Evolutionary conservation across 768 basidiomycete species (phyloP), one percentile per base, ranked within the genome.

Genomic region (Tulasnella sp.): DNA sequence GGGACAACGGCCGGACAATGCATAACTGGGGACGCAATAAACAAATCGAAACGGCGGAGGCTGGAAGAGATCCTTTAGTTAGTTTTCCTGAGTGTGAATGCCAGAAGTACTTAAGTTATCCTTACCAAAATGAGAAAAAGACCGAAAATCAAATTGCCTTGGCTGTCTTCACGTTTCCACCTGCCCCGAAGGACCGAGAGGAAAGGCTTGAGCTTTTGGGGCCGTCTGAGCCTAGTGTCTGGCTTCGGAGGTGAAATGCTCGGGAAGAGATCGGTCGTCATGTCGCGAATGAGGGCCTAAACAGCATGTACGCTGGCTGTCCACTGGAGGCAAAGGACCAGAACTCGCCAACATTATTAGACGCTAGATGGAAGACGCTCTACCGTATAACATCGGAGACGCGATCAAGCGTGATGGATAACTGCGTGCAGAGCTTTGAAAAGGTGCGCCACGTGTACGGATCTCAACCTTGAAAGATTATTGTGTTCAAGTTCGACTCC

Each of bases 291-390:
- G 71, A 72, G 71, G 22, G 71, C 71, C 71, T 72, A n/a, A n/a
- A n/a, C n/a, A n/a, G n/a, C n/a, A n/a, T n/a, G n/a, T n/a, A n/a
- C n/a, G n/a, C n/a, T n/a, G n/a, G 92, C 90, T 99, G 72, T 96
- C 94, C 22, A 99, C 97, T 3, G 93, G 93, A 77, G 97, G 97
- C 39, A 90, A 93, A 80, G 93, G 94, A 15, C 97, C 97, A 1
- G 91, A 93, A 81, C 86, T 99, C 81, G 95, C 96, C 3, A 91
- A 91, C 78, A 85, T 97, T 79, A 89, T 99, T 73, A 89, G 91
- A 79, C 85, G 87, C 78, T 86, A 83, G 79, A 85, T 99, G 78
- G 89, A 92, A 82, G 83, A 84, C 6, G 85, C 86, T n/a, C 84
- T 99, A 45, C 91, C 93, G 6, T 86, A 87, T 14, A 83, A 87